Evolutionary conservation across 257 asterid species (phyloP).

Genomic region (Solanum dulcamara): DNA sequence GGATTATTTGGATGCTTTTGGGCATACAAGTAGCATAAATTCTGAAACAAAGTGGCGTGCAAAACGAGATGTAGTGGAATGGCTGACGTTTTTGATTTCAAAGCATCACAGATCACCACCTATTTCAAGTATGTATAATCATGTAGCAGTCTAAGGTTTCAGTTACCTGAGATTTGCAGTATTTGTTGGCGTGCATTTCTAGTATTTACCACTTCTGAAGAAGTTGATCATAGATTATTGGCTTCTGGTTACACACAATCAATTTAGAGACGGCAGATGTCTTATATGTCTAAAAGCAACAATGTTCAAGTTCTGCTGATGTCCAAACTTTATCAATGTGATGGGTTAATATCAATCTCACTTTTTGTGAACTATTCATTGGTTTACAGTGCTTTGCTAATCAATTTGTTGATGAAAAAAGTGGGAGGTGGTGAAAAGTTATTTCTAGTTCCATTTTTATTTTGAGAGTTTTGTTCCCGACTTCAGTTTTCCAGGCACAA

Average conservation of each 20-base stretch:
- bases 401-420: not conserved
- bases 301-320: not conserved
- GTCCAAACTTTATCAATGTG: not conserved
- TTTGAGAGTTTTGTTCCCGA: not conserved
- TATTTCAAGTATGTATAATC: slow-evolving; percentile 24
- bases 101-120: slow-evolving; percentile 11
- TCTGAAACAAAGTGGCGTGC: slow-evolving; percentile 29
- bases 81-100: slow-evolving; percentile 21
- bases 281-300: not conserved
- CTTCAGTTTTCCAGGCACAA: not conserved
- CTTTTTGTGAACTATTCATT: not conserved
- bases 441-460: not conserved
- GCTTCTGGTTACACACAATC: not conserved
- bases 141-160: not conserved
- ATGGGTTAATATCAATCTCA: not conserved
- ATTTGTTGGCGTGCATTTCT: not conserved
- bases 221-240: not conserved
- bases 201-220: not conserved
- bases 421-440: not conserved
- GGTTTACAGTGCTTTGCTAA: not conserved
- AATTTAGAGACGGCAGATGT: not conserved
- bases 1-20: slow-evolving; percentile 29
- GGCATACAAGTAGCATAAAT: slow-evolving; percentile 10
- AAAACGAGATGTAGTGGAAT: slow-evolving; percentile 21
- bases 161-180: not conserved